phyloP scores from a whole-genome alignment of 164 flowering plant species.

The grape (Vitis vinifera) region ASM3070453v1 NC_081808.1:21341001-21341500 shows the following conservation, averaged over 20 bases:
- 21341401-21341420: no score
- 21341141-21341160: slow-evolving; percentile 91
- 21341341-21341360: background rate
- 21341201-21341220: slow-evolving; percentile 61
- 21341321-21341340: background rate
- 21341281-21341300: background rate
- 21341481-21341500: no score
- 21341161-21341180: slow-evolving; percentile 87
- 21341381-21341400: no score
- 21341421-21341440: no score
- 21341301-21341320: background rate
- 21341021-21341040: slow-evolving; percentile 98
- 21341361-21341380: background rate
- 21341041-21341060: slow-evolving; percentile 97
- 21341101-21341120: slow-evolving; percentile 70
- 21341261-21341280: slow-evolving; percentile 87
- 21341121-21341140: slow-evolving; percentile 89
- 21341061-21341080: slow-evolving; percentile 85
- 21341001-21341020: slow-evolving; percentile 96
- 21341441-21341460: no score
- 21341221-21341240: slow-evolving; percentile 62
- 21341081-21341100: slow-evolving; percentile 67
- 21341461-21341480: no score
- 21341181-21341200: slow-evolving; percentile 57
- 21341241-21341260: slow-evolving; percentile 64